Conservation (phyloP, 2,329 filamentous ascomycete species). For the Aspergillus japonicus region DNA sequence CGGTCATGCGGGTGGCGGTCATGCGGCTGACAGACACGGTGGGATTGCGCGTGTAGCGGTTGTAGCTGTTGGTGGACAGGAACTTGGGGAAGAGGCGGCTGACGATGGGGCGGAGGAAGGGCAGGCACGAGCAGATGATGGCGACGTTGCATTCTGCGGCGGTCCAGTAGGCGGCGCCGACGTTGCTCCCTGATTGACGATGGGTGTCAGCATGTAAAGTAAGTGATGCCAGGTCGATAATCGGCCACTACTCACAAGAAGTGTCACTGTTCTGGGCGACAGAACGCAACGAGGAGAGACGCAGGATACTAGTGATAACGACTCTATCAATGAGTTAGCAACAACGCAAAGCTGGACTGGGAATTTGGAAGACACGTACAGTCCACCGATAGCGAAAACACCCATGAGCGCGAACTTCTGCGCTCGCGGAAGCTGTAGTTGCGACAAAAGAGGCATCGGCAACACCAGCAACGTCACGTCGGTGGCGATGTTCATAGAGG, state of each 20-base stretch:
- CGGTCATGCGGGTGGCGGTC: slow-evolving; percentile 10
- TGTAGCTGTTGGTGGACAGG: slow-evolving; percentile 29
- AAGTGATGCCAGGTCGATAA: not conserved
- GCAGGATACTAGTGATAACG: slow-evolving; percentile 34
- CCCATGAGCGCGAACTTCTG: slow-evolving; percentile 43
- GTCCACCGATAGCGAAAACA: slow-evolving; percentile 45
- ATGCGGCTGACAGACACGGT: slow-evolving; percentile 15
- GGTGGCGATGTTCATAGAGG: slow-evolving; percentile 43
- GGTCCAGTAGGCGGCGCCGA: slow-evolving; percentile 46
- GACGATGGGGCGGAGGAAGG: slow-evolving; percentile 40
- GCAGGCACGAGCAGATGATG: slow-evolving; percentile 44
- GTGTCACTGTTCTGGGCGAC: slow-evolving; percentile 29
- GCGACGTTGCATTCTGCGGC: slow-evolving; percentile 44
- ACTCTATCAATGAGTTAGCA: slow-evolving; percentile 17
- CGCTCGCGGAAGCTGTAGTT: slow-evolving; percentile 41
- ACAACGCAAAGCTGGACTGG: not conserved
- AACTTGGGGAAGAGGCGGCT: slow-evolving; percentile 41
- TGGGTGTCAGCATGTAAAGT: not conserved
- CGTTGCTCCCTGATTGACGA: slow-evolving; percentile 23
- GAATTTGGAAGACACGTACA: slow-evolving; percentile 24
- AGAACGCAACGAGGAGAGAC: slow-evolving; percentile 26
- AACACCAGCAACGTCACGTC: slow-evolving; percentile 44
- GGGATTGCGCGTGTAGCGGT: slow-evolving; percentile 22
- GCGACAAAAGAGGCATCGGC: slow-evolving; percentile 43
- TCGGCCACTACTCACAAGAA: slow-evolving; percentile 21